Base-by-base conservation (phyloP, 257 asterid genomes). In the Buddleja alternifolia region DNA sequence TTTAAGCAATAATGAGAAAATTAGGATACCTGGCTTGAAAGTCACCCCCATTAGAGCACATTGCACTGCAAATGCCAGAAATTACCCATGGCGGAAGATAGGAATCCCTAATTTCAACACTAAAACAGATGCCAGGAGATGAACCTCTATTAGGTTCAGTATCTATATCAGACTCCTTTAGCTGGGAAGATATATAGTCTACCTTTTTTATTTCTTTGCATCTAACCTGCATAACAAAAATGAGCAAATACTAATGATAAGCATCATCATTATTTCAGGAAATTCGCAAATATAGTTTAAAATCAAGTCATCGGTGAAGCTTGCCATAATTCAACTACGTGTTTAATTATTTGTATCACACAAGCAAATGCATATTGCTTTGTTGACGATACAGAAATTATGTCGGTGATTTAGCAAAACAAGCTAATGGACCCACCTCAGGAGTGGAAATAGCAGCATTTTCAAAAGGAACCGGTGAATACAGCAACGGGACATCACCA, bases 1-100 rank as follows among this genome's bases (percentile, higher is more conserved):
- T n/a, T 65, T 15, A 37, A 63, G 39, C 57, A 58, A 60, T 19
- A 44, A 63, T 32, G 48, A 67, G 66, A 67, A 59, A 29, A 63
- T 51, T 34, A 45, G 77, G 66, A 75, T 86, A 91, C 97, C 99
- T 88, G 75, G 88, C 90, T 80, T 87, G 86, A 78, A 88, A 94
- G 59, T 82, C 81, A 59, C 73, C 85, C 41, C 89, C 90, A 50
- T 83, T 73, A 42, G 88, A 84, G 70, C 81, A 73, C 86, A 91
- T 79, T 59, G 82, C 88, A 78, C 81, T 46, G 60, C 96, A 94
- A 57, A 89, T 76, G 44, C 86, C 86, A 81, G 83, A 84, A 70
- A 89, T 62, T 46, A 88, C 73, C 99, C 99, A 94, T 24, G 99
- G 97, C 0, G 95, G 96, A 70, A 94, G 76, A 83, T 78, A 87